These are phyloP conservation scores for Solanum piurae DNA, from an alignment of 257 asterid species.

Conservation along the genomic window DNA sequence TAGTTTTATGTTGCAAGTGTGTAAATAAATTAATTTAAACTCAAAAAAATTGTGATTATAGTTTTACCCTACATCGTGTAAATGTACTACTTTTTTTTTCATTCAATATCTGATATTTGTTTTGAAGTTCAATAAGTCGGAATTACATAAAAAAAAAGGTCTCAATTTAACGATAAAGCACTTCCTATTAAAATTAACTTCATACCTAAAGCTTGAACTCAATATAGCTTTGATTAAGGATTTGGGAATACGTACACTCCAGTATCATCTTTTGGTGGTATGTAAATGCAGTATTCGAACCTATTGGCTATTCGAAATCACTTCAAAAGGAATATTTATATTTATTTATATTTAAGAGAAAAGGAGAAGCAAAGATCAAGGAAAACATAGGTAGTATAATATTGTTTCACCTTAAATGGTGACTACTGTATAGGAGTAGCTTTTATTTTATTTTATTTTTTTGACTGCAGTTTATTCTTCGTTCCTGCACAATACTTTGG, in stretches of 20 bases:
- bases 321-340: background rate
- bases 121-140: background rate
- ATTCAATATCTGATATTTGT: rapidly evolving
- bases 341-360: background rate
- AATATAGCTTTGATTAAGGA: background rate
- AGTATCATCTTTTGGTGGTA: background rate
- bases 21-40: background rate
- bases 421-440: background rate
- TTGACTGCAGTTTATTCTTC: background rate
- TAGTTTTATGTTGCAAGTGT: background rate
- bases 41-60: background rate
- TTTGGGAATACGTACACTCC: background rate
- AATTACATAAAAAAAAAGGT: rapidly evolving
- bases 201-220: too few species aligned
- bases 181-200: too few species aligned
- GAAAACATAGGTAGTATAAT: background rate
- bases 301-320: background rate
- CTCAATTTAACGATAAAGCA: background rate
- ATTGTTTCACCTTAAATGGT: background rate
- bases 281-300: background rate
- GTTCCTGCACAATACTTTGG: background rate
- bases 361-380: background rate
- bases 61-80: background rate
- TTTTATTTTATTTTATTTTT: background rate
- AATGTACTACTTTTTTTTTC: background rate